These are phyloP conservation scores for Naganishia kalamii DNA, from an alignment of 768 basidiomycete species.

Conservation along the genomic window DNA sequence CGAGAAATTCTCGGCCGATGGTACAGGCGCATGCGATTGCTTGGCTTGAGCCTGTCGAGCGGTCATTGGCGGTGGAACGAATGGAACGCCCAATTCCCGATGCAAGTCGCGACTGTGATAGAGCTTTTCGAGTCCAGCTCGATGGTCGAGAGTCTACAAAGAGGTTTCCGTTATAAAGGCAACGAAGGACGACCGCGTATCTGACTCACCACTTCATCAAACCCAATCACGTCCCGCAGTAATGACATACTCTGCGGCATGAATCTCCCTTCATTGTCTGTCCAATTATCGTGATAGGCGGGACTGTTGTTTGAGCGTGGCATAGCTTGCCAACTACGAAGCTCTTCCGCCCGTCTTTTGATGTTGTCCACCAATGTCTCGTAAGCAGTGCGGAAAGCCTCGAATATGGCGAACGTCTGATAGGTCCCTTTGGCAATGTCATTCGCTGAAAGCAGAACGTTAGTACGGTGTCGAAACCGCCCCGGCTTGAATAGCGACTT, in stretches of 20 bases:
- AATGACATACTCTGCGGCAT: conserved; percentile 56
- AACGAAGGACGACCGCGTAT: neutral
- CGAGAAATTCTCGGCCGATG: neutral
- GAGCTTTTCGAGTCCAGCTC: conserved; percentile 28
- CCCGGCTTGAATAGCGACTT: conserved; percentile 44
- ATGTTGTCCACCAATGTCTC: conserved; percentile 64
- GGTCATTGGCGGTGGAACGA: conserved; percentile 8
- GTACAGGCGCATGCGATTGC: neutral
- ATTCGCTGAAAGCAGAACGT: conserved; percentile 57
- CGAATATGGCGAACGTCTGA: conserved; percentile 71
- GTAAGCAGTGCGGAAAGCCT: conserved; percentile 71
- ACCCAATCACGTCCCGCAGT: conserved; percentile 68
- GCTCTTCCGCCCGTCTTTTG: conserved; percentile 62
- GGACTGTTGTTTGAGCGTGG: conserved; percentile 17
- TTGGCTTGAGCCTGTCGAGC: neutral
- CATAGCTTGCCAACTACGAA: conserved; percentile 55
- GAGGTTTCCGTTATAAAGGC: neutral
- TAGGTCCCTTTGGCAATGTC: conserved; percentile 88
- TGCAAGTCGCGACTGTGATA: conserved; percentile 34
- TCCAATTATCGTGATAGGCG: neutral
- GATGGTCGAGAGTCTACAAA: conserved; percentile 38
- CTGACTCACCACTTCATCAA: conserved; percentile 53
- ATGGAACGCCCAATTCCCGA: conserved; percentile 31
- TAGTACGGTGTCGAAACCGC: neutral
- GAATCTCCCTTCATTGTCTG: conserved; percentile 48